A percentile compares a stretch with the other conserved stretches of the same genome.
phyloP scores from a whole-genome alignment of 257 asterid species.

The Thymus mandschuricus region DNA sequence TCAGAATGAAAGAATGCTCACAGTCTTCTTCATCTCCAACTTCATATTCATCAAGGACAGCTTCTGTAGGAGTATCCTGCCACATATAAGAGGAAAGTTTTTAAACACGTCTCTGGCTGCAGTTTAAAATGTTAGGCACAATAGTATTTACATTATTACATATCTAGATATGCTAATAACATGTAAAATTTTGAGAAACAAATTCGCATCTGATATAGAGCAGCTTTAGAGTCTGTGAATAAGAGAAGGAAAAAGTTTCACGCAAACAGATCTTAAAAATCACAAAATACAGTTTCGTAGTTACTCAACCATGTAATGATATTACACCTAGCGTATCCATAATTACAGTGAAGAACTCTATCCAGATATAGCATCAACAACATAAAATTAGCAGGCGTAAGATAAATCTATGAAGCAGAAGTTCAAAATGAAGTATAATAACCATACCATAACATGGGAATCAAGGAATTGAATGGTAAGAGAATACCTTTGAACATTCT shows the following conservation, averaged over 20 bases:
- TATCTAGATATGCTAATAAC: constrained; percentile 13
- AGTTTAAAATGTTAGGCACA: constrained; percentile 15
- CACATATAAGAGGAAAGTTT: constrained; percentile 32
- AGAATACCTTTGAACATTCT: constrained; percentile 82
- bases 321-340: constrained; percentile 1
- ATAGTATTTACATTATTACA: neutral
- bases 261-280: neutral
- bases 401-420: neutral
- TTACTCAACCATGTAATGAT: constrained; percentile 1
- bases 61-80: constrained; percentile 63
- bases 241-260: neutral
- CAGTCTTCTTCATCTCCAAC: constrained; percentile 70
- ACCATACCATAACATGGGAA: constrained; percentile 11
- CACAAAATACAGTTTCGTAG: too few species aligned
- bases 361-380: neutral
- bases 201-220: neutral
- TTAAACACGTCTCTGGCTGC: constrained; percentile 7
- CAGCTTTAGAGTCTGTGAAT: constrained; percentile 9
- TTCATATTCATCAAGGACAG: constrained; percentile 41
- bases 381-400: neutral
- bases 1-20: constrained; percentile 83
- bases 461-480: constrained; percentile 29
- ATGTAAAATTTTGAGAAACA: constrained; percentile 3
- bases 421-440: constrained; percentile 15
- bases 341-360: neutral